Base-by-base conservation (phyloP, 345 rosid genomes). In the Cardamine resedifolia region DNA sequence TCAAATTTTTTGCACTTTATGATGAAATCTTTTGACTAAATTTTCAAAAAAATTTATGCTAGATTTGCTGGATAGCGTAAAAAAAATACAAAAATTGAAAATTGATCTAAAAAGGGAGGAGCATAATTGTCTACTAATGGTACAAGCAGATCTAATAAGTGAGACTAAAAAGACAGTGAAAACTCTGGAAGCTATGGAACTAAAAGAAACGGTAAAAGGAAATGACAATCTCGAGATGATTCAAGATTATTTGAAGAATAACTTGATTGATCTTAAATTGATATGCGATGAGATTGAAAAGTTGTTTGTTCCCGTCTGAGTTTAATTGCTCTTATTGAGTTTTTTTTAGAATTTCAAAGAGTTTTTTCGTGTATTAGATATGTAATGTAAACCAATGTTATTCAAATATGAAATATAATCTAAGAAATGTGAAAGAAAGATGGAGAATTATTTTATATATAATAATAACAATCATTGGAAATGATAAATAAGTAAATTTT, bases 381-480 rank as follows among this genome's bases (percentile, higher is more conserved):
- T 52, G 58, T 26, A 27, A 52, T n/a, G n/a, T n/a, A n/a, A n/a
- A n/a, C 21, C 59, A 28, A 39, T 61, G 15, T 24, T 59, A 59
- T 36, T 14, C 16, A 20, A 27, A 53, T 6, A 27, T 53, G 3
- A 26, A n/a, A 7, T 21, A 24, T 16, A 16, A 44, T 12, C 10
- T n/a, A 56, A 56, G 12, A 33, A 28, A 31, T 58, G 26, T 18
- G 23, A 30, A 16, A 30, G 4, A 10, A 58, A 51, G 16, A 23
- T 51, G 16, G 9, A 11, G 19, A 6, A n/a, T n/a, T n/a, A n/a
- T n/a, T n/a, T n/a, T n/a, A n/a, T n/a, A n/a, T n/a, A n/a, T 9
- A 48, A 21, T 24, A 3, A 24, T 51, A 51, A 12, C 3, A 14
- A 5, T 24, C 4, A 21, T 21, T 47, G 52, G 16, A 50, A 26